These are phyloP conservation scores for Ophiostoma sp. DNA, from an alignment of 2,329 filamentous ascomycete species.

Conservation along the genomic window DNA sequence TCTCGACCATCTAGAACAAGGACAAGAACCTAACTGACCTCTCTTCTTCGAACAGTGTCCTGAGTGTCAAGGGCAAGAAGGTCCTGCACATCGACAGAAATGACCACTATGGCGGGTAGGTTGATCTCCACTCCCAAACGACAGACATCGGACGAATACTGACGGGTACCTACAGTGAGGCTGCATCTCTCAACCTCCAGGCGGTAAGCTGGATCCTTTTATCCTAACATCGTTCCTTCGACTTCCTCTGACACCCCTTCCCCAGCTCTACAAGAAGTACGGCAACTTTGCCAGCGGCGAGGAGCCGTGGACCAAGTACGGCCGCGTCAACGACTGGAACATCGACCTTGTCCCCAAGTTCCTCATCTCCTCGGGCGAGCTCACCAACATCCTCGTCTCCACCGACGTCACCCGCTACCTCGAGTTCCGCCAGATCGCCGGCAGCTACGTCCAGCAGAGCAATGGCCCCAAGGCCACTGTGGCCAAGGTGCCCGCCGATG, in stretches of 20 bases:
- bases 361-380: conserved; percentile 96
- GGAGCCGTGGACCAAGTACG: conserved; percentile 98
- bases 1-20: neutral
- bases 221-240: neutral
- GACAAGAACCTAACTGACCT: conserved; percentile 4
- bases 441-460: conserved; percentile 94
- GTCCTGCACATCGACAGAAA: conserved; percentile 98
- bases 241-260: conserved; percentile 3
- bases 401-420: conserved; percentile 89
- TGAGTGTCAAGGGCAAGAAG: conserved; percentile 98
- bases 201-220: conserved; percentile 57
- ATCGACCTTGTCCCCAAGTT: conserved; percentile 98
- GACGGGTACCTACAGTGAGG: conserved; percentile 62
- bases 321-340: conserved; percentile 97
- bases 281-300: conserved; percentile 76
- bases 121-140: conserved; percentile 30
- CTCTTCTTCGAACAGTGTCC: conserved; percentile 60
- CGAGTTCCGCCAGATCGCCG: conserved; percentile 92
- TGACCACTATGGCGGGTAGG: conserved; percentile 96
- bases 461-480: conserved; percentile 80
- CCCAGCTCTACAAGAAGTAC: conserved; percentile 93
- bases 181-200: conserved; percentile 95
- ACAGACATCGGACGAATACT: conserved; percentile 22
- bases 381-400: conserved; percentile 97
- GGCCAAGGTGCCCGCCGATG: conserved; percentile 95